Percentiles rank a stretch among this genome's conserved stretches.
Evolutionary conservation across 345 rosid species (phyloP).

Genomic region (Durio zibethinus): DNA sequence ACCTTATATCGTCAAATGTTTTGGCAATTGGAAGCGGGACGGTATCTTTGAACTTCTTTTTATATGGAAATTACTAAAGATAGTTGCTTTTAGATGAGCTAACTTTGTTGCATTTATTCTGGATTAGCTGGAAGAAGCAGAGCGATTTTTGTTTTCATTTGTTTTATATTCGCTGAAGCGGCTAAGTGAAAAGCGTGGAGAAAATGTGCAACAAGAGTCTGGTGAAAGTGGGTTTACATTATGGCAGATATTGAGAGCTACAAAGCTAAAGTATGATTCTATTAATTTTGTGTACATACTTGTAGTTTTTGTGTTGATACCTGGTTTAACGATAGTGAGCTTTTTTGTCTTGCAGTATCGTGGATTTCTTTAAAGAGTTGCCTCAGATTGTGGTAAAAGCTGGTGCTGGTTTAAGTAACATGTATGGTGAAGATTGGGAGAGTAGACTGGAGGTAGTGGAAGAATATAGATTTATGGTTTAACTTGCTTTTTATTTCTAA

Average conservation of each 20-base stretch:
- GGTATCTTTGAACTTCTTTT: slow-evolving; percentile 25
- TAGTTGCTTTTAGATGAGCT: background rate
- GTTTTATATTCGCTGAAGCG: slow-evolving; percentile 61
- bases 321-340: background rate
- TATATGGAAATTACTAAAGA: background rate
- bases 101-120: slow-evolving; percentile 3
- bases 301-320: background rate
- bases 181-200: slow-evolving; percentile 48
- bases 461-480: background rate
- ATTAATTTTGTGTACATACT: slow-evolving; percentile 9
- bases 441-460: slow-evolving; percentile 74
- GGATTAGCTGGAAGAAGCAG: slow-evolving; percentile 76
- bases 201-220: slow-evolving; percentile 25
- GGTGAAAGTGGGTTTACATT: slow-evolving; percentile 48
- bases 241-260: slow-evolving; percentile 68
- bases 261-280: slow-evolving; percentile 63
- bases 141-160: slow-evolving; percentile 82
- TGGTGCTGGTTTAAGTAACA: slow-evolving; percentile 55
- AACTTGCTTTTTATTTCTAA: background rate
- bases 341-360: slow-evolving; percentile 46
- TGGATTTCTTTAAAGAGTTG: slow-evolving; percentile 82
- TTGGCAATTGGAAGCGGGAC: slow-evolving; percentile 60
- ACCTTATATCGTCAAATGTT: slow-evolving; percentile 46
- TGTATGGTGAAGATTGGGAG: slow-evolving; percentile 84
- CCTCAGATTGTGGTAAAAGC: slow-evolving; percentile 89